phyloP scores from a whole-genome alignment of 1,284 basidiomycete genomes.

The Taiwanofungus camphoratus region DNA sequence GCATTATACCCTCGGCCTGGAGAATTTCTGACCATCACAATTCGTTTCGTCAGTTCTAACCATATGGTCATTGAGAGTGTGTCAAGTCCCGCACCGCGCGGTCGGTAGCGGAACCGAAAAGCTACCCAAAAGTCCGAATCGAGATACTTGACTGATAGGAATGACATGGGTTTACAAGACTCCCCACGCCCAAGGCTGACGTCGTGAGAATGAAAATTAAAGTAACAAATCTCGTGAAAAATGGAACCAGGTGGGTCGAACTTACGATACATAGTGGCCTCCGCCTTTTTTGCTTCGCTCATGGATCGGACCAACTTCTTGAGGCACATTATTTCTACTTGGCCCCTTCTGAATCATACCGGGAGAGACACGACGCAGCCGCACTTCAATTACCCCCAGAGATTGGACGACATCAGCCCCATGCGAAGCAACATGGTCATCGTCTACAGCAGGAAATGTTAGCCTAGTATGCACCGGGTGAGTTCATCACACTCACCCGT shows the following conservation, averaged over 20 bases:
- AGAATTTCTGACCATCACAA: constrained; percentile 13
- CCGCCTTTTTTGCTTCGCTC: constrained; percentile 11
- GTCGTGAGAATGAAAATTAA: background rate
- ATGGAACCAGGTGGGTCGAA: too few species aligned
- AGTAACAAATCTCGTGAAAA: background rate
- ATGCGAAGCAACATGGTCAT: background rate
- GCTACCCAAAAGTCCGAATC: background rate
- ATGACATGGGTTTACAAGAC: background rate
- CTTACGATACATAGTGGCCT: constrained; percentile 9
- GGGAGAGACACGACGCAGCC: background rate
- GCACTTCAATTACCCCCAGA: background rate
- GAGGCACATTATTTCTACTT: background rate
- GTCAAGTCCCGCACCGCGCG: constrained; percentile 1
- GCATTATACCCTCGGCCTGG: constrained; percentile 11
- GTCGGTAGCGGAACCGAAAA: constrained; percentile 5
- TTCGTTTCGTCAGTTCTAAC: too few species aligned
- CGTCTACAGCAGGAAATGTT: background rate
- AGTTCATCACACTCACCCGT: constrained; percentile 1
- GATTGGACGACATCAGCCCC: background rate
- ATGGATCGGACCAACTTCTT: constrained; percentile 5
- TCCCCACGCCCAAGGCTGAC: background rate
- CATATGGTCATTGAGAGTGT: constrained; percentile 2
- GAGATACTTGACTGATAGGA: background rate
- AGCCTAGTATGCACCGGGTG: background rate
- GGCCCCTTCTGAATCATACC: background rate